phyloP scores from a whole-genome alignment of 2,329 filamentous ascomycete genomes.

The Ascochyta rabiei region DNA sequence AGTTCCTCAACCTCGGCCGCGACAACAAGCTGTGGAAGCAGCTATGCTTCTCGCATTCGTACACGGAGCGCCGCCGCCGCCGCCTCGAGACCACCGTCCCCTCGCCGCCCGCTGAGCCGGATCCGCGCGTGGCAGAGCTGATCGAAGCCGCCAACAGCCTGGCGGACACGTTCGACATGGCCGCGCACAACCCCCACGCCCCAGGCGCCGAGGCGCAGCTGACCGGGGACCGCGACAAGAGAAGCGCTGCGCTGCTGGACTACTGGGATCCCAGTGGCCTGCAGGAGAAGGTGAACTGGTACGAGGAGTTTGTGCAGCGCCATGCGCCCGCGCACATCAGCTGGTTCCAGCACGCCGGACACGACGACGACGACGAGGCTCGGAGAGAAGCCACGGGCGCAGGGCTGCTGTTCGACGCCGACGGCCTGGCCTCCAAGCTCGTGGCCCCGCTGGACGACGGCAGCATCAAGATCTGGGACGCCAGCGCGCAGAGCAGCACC shows the following conservation, averaged over 20 bases:
- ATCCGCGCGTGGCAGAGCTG: slow-evolving; percentile 52
- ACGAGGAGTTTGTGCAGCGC: slow-evolving; percentile 85
- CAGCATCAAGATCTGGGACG: slow-evolving; percentile 85
- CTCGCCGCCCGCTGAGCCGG: slow-evolving; percentile 33
- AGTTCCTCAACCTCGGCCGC: slow-evolving; percentile 62
- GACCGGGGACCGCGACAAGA: slow-evolving; percentile 40
- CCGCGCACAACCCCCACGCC: slow-evolving; percentile 33
- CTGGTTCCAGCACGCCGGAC: slow-evolving; percentile 73
- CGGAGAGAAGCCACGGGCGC: slow-evolving; percentile 74
- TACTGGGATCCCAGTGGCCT: slow-evolving; percentile 85
- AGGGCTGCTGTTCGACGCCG: slow-evolving; percentile 65
- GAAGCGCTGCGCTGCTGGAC: slow-evolving; percentile 65
- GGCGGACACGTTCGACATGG: slow-evolving; percentile 29
- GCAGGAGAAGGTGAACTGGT: slow-evolving; percentile 78
- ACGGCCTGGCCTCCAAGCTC: slow-evolving; percentile 63
- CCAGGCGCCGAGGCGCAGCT: slow-evolving; percentile 40
- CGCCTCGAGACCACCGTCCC: slow-evolving; percentile 33
- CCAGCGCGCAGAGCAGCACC: slow-evolving; percentile 56
- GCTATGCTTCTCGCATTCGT: slow-evolving; percentile 74
- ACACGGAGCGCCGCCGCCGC: slow-evolving; percentile 66
- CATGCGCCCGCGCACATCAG: slow-evolving; percentile 74
- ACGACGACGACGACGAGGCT: slow-evolving; percentile 46
- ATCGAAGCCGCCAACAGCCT: slow-evolving; percentile 50
- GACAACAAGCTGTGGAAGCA: slow-evolving; percentile 79
- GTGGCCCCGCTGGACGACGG: slow-evolving; percentile 85